Percentiles rank a stretch among this genome's conserved stretches.
These are phyloP conservation scores for Pseudisothecium myosuroides DNA, from an alignment of 225 moss, liverwort and hornwort species.

Conservation along the genomic window DNA sequence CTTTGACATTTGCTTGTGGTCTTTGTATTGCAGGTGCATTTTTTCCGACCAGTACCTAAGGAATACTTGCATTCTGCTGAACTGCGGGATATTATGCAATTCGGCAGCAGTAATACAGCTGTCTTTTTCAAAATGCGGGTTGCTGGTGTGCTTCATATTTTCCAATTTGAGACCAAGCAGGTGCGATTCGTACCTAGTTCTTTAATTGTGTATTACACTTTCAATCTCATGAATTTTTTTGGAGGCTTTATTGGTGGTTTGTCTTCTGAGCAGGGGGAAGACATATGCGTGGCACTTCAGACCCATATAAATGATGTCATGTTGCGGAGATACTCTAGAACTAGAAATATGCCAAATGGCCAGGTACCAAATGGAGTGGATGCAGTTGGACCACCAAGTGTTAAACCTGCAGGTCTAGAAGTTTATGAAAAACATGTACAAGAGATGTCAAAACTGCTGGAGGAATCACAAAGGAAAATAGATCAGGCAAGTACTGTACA, in stretches of 20 bases:
- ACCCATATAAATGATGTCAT: constrained; percentile 96
- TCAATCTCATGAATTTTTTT: background rate
- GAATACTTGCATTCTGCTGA: constrained; percentile 95
- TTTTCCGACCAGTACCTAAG: constrained; percentile 93
- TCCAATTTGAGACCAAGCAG: constrained; percentile 95
- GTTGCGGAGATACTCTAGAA: constrained; percentile 88
- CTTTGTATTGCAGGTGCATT: constrained; percentile 59
- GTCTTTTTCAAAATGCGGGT: constrained; percentile 99
- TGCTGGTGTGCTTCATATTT: constrained; percentile 91
- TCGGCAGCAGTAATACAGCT: constrained; percentile 94
- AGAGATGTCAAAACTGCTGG: constrained; percentile 83
- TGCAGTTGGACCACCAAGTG: constrained; percentile 13
- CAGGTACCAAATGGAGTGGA: constrained; percentile 54
- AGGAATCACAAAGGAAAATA: constrained; percentile 91
- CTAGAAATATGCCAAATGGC: constrained; percentile 55
- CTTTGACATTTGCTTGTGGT: background rate
- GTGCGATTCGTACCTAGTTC: constrained; percentile 7
- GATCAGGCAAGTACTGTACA: constrained; percentile 52
- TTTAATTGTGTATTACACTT: background rate
- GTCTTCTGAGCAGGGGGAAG: constrained; percentile 63
- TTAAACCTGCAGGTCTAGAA: constrained; percentile 73
- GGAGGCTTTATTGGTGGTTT: background rate
- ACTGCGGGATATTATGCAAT: constrained; percentile 93
- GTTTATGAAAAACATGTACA: constrained; percentile 98
- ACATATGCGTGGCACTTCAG: constrained; percentile 90